phyloP scores from a whole-genome alignment of 176 grass and related monocot genomes.

The Melocanna baccifera region DNA sequence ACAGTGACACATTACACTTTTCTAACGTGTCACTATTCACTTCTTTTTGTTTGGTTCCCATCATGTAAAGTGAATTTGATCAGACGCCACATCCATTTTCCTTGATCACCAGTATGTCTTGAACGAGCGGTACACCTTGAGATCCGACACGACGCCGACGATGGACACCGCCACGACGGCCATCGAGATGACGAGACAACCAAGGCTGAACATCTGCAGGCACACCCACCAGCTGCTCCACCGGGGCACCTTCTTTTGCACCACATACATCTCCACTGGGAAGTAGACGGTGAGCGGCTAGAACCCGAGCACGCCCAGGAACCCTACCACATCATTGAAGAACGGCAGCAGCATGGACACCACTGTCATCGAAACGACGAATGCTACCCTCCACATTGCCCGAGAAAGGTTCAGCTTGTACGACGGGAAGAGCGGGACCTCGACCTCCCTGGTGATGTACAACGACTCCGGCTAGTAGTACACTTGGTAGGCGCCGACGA shows the following conservation, averaged over 20 bases:
- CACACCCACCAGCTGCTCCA: conserved; percentile 77
- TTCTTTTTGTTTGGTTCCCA: neutral
- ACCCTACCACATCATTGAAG: conserved; percentile 55
- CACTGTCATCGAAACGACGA: too few species aligned
- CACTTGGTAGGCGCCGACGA: too few species aligned
- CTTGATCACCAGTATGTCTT: conserved; percentile 4
- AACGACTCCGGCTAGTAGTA: too few species aligned
- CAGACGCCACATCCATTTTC: neutral
- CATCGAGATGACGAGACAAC: conserved; percentile 61
- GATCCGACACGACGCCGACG: conserved; percentile 57
- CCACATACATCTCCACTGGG: conserved; percentile 67
- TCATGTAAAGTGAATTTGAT: neutral
- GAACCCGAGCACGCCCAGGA: conserved; percentile 76
- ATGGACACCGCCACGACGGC: conserved; percentile 69
- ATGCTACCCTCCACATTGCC: too few species aligned
- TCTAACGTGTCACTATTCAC: neutral
- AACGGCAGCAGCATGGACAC: conserved; percentile 55
- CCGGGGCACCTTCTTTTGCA: conserved; percentile 63
- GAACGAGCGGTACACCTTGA: conserved; percentile 80
- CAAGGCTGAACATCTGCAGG: conserved; percentile 69
- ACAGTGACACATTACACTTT: too few species aligned
- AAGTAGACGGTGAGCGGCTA: conserved; percentile 97
- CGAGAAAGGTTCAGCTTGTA: too few species aligned
- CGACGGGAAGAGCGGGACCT: too few species aligned
- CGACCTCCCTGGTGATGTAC: too few species aligned